Evolutionary conservation across 208 protist genomes (phyloP).

Genomic region (Acanthamoeba triangularis): DNA sequence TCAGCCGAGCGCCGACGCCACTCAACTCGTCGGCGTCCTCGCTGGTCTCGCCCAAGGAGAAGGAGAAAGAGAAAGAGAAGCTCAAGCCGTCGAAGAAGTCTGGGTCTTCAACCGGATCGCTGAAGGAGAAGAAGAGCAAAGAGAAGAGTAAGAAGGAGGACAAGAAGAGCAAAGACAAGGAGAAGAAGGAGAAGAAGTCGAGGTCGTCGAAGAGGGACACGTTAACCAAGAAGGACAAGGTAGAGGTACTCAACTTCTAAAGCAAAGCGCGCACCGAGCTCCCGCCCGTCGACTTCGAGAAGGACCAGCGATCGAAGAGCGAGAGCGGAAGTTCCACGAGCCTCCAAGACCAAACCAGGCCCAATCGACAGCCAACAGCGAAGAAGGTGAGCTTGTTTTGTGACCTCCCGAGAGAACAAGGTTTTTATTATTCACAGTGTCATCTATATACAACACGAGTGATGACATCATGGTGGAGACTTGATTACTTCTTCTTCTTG

Average conservation of each 20-base stretch:
- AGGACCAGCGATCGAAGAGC: not conserved
- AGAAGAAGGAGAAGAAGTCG: not conserved
- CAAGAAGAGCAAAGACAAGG: slow-evolving; percentile 19
- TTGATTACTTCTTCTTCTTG: not conserved
- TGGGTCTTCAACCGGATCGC: not conserved
- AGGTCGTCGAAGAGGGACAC: slow-evolving; percentile 11
- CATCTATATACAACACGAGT: not conserved
- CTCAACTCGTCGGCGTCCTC: not conserved
- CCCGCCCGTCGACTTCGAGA: not conserved
- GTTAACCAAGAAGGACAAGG: slow-evolving; percentile 25
- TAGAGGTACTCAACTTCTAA: slow-evolving; percentile 6
- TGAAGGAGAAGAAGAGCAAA: slow-evolving; percentile 1
- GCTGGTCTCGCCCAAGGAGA: not conserved
- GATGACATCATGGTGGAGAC: not conserved
- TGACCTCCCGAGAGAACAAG: not conserved
- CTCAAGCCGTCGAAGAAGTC: not conserved
- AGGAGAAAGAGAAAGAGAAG: slow-evolving; percentile 52
- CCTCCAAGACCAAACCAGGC: too few species aligned
- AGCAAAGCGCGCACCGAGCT: not conserved
- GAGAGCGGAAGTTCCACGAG: too few species aligned
- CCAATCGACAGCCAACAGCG: too few species aligned
- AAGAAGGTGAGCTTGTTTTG: too few species aligned
- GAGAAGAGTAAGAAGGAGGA: not conserved
- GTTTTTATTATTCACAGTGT: not conserved
- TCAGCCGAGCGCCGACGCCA: not conserved